These are phyloP conservation scores for Emmonsia crescens DNA, from an alignment of 2,329 filamentous ascomycete species.

Conservation along the genomic window DNA sequence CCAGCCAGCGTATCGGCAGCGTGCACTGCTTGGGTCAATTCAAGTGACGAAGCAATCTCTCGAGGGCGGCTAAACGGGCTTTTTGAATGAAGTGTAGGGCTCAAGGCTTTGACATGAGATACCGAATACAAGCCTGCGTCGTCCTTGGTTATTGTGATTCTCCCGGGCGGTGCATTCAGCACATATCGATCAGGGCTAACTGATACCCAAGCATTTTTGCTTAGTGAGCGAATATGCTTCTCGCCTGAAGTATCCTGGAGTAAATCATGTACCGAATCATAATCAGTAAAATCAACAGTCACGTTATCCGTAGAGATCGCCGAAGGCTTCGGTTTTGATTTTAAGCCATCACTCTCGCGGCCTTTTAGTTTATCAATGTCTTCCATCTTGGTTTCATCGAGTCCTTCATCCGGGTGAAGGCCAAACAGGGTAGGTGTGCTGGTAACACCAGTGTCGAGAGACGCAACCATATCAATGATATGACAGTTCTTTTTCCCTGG, in stretches of 20 bases:
- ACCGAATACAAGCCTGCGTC: conserved; percentile 21
- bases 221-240: conserved; percentile 64
- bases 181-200: conserved; percentile 61
- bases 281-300: conserved; percentile 73
- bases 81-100: conserved; percentile 22
- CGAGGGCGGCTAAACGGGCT: conserved; percentile 58
- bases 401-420: conserved; percentile 68
- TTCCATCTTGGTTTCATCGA: conserved; percentile 54
- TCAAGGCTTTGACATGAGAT: conserved; percentile 20
- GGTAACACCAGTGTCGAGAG: conserved; percentile 70
- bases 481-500: conserved; percentile 79
- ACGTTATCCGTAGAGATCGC: conserved; percentile 22
- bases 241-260: conserved; percentile 73
- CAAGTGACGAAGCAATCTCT: conserved; percentile 52
- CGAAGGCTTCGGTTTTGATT: conserved; percentile 9
- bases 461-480: conserved; percentile 91
- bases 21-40: conserved; percentile 65
- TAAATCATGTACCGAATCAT: conserved; percentile 83
- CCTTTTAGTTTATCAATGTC: conserved; percentile 47
- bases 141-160: conserved; percentile 41
- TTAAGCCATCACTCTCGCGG: conserved; percentile 17
- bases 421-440: conserved; percentile 90
- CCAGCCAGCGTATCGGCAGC: conserved; percentile 73
- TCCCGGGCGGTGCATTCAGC: conserved; percentile 54
- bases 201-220: conserved; percentile 71